Percentiles rank a stretch among this genome's conserved stretches.
phyloP scores from a whole-genome alignment of 345 rosid species.

The Citrus mangshanensis region DNA sequence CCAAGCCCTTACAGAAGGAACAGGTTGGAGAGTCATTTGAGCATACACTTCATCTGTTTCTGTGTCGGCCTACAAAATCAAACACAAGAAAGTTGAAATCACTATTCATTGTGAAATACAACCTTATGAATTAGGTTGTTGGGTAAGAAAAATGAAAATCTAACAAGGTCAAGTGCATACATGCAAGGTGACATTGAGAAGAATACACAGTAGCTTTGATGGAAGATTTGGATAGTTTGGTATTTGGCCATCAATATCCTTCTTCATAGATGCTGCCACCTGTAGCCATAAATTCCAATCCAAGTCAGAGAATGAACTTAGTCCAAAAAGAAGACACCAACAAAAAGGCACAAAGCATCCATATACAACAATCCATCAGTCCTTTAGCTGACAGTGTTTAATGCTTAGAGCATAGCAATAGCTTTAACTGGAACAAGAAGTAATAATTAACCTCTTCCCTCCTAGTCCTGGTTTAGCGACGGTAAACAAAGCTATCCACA shows the following conservation, averaged over 20 bases:
- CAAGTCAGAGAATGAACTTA: slow-evolving; percentile 5
- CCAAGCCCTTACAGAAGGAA: slow-evolving; percentile 50
- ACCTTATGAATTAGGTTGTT: neutral
- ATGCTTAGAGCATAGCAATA: neutral
- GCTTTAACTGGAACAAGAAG: neutral
- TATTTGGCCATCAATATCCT: slow-evolving; percentile 63
- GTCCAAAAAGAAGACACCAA: neutral
- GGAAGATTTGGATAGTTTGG: slow-evolving; percentile 95
- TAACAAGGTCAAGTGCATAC: slow-evolving; percentile 32
- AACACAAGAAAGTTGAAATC: slow-evolving; percentile 18
- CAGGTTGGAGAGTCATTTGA: slow-evolving; percentile 95
- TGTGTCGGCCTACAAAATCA: slow-evolving; percentile 71
- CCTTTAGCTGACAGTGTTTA: neutral
- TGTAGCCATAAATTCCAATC: slow-evolving; percentile 27
- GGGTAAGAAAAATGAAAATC: neutral
- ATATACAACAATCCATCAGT: neutral
- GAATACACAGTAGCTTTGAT: slow-evolving; percentile 78
- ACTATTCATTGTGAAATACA: neutral
- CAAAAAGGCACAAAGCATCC: neutral
- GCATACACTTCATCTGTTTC: slow-evolving; percentile 98
- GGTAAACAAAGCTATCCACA: neutral
- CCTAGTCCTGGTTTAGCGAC: neutral
- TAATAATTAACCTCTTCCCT: neutral
- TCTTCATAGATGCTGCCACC: slow-evolving; percentile 96
- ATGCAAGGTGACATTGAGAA: slow-evolving; percentile 78